These are phyloP conservation scores for Yarrowia divulgata DNA, from an alignment of 805 yeast species.

Conservation along the genomic window DNA sequence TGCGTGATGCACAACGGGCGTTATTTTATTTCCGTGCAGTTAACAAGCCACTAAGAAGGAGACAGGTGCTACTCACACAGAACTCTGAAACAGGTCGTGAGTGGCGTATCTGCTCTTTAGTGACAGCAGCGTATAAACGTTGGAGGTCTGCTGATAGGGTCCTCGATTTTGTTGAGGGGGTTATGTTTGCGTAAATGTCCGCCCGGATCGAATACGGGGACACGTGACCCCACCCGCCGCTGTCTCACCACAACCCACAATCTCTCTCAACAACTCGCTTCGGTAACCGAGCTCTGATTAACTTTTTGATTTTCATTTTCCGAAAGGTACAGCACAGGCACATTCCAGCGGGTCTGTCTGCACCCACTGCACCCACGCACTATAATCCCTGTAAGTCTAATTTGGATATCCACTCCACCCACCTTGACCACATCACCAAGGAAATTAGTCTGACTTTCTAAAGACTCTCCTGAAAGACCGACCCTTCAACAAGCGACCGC, in stretches of 20 bases:
- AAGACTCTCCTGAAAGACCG: neutral
- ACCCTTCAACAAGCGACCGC: neutral
- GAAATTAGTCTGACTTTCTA: conserved; percentile 12
- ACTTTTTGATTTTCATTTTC: conserved; percentile 26
- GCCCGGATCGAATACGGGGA: neutral
- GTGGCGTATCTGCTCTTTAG: no score
- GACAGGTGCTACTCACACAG: neutral
- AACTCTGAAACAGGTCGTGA: neutral
- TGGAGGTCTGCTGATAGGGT: neutral
- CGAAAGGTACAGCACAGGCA: conserved; percentile 22
- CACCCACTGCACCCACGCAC: conserved; percentile 5
- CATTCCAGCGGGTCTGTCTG: conserved; percentile 12
- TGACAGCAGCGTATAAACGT: no score
- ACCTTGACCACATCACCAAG: conserved; percentile 1
- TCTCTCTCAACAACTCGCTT: neutral
- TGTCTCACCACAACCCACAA: neutral
- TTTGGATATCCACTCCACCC: conserved; percentile 29
- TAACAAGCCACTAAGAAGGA: neutral
- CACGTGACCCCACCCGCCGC: neutral
- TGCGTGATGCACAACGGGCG: conserved; percentile 7
- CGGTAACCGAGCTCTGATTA: conserved; percentile 21
- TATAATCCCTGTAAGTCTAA: conserved; percentile 22
- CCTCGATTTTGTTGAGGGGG: neutral
- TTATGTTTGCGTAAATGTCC: neutral
- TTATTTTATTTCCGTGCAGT: neutral